These are phyloP conservation scores for Debaryomyces subglobosus DNA, from an alignment of 1,139 yeast genomes.

Conservation along the genomic window DNA sequence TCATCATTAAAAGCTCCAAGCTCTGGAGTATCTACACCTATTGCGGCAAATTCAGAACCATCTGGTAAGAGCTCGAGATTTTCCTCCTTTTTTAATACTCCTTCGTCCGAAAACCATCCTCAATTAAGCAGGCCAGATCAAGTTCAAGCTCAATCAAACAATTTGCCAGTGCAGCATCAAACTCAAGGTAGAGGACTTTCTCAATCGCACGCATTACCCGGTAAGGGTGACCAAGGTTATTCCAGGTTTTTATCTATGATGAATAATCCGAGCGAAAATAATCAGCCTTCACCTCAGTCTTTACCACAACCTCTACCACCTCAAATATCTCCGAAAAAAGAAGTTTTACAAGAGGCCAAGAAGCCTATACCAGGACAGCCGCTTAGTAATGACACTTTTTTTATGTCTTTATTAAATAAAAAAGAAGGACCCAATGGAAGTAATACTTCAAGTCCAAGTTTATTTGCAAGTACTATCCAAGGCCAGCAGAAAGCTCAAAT, in stretches of 20 bases:
- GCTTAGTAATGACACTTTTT: constrained; percentile 50
- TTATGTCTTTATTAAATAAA: constrained; percentile 54
- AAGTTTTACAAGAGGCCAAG: neutral
- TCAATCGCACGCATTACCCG: constrained; percentile 1
- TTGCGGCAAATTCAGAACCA: constrained; percentile 15
- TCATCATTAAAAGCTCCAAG: constrained; percentile 13
- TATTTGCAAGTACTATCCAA: neutral
- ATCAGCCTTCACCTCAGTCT: neutral
- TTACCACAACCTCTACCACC: neutral
- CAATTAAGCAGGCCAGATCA: constrained; percentile 8
- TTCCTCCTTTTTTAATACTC: constrained; percentile 45
- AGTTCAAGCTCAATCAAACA: constrained; percentile 8
- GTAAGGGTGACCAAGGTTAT: constrained; percentile 7
- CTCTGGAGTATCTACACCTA: constrained; percentile 14
- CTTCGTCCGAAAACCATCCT: constrained; percentile 11
- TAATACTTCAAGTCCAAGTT: neutral
- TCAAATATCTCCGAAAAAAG: constrained; percentile 1
- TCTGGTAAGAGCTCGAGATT: constrained; percentile 45
- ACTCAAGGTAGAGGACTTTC: neutral
- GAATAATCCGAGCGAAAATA: neutral
- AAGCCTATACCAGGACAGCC: constrained; percentile 2
- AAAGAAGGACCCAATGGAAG: constrained; percentile 13
- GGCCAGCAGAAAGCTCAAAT: neutral
- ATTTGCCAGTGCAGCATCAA: constrained; percentile 4
- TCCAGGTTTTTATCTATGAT: constrained; percentile 12